These are phyloP conservation scores for Picea engelmannii DNA, from an alignment of 83 land plant genomes.

Conservation along the genomic window DNA sequence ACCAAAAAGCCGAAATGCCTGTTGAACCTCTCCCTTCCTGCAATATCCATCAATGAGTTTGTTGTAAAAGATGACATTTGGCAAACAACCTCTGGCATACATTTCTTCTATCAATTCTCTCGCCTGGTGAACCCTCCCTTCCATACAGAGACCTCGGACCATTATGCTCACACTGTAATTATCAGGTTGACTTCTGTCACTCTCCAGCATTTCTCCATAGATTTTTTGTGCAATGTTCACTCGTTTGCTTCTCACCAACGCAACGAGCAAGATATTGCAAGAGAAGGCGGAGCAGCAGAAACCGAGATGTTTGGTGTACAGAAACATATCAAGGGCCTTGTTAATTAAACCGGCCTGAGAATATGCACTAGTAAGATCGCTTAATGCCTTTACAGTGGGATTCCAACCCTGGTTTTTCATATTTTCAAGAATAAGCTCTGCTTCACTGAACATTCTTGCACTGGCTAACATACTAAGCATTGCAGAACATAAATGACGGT, in stretches of 20 bases:
- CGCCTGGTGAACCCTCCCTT: conserved; percentile 33
- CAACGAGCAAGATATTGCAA: conserved; percentile 68
- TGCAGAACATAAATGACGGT: conserved; percentile 63
- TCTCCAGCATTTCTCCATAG: conserved; percentile 55
- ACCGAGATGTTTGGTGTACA: conserved; percentile 20
- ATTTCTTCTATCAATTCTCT: conserved; percentile 62
- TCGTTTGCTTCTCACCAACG: conserved; percentile 48
- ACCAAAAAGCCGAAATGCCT: conserved; percentile 42
- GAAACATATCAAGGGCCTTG: conserved; percentile 36
- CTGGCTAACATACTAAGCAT: conserved; percentile 56
- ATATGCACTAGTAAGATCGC: conserved; percentile 51
- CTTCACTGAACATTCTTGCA: conserved; percentile 38
- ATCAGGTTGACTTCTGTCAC: conserved; percentile 28
- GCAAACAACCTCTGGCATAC: conserved; percentile 37
- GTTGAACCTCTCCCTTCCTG: conserved; percentile 35
- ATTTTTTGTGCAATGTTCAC: conserved; percentile 24
- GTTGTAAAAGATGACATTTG: conserved; percentile 65
- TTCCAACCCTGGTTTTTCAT: conserved; percentile 44
- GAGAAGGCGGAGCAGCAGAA: conserved; percentile 49
- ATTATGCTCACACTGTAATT: conserved; percentile 44
- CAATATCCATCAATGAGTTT: conserved; percentile 69
- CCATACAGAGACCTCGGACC: conserved; percentile 37
- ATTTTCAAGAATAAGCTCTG: conserved; percentile 32
- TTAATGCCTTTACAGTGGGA: conserved; percentile 56
- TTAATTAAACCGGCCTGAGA: conserved; percentile 49